Conservation (phyloP, 2,329 filamentous ascomycete species). For the Cladosporium sphaerospermum region DNA sequence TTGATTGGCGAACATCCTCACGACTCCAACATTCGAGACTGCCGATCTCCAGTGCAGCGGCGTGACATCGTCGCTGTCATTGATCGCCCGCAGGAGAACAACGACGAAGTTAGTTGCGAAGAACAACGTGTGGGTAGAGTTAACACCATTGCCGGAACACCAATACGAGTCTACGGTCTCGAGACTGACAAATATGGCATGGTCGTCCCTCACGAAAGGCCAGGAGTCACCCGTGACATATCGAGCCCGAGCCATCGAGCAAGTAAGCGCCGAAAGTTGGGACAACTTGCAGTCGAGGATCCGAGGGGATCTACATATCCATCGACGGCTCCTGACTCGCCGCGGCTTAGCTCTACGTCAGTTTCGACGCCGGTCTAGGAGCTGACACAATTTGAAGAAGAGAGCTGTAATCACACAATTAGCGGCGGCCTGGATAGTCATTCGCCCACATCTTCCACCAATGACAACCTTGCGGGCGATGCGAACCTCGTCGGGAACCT, state of each 20-base stretch:
- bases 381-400: slow-evolving; percentile 3
- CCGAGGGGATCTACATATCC: neutral
- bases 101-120: neutral
- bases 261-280: neutral
- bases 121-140: neutral
- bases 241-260: neutral
- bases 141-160: neutral
- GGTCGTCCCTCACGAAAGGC: neutral
- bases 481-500: neutral
- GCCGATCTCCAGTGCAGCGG: neutral
- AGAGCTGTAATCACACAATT: neutral
- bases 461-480: neutral
- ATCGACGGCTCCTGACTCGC: neutral
- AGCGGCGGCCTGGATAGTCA: neutral
- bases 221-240: neutral
- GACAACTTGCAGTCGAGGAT: no score
- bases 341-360: neutral
- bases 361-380: neutral
- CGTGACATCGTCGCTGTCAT: neutral
- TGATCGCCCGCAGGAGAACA: neutral
- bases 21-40: neutral
- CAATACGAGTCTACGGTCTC: neutral
- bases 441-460: neutral
- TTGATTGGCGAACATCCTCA: neutral
- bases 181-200: slow-evolving; percentile 1